These are phyloP conservation scores for Escovopsis sp. DNA, from an alignment of 2,329 filamentous ascomycete species.

Conservation along the genomic window DNA sequence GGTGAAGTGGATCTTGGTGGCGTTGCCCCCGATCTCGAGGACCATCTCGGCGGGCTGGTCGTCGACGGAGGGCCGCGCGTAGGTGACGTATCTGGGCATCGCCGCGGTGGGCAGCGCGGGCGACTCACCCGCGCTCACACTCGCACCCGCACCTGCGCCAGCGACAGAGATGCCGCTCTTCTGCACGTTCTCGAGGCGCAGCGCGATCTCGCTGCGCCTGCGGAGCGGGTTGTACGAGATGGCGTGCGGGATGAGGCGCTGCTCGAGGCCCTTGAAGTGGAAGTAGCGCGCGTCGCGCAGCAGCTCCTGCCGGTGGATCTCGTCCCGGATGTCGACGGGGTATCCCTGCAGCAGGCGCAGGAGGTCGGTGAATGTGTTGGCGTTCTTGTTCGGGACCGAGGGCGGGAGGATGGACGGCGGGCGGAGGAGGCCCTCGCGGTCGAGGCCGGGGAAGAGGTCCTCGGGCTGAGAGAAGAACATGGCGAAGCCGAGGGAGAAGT, in stretches of 20 bases:
- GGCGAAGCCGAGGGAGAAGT: constrained; percentile 81
- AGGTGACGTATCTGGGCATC: constrained; percentile 46
- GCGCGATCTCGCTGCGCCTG: constrained; percentile 55
- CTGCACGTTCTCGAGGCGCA: constrained; percentile 75
- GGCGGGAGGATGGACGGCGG: constrained; percentile 79
- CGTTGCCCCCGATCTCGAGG: constrained; percentile 60
- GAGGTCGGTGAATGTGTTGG: constrained; percentile 72
- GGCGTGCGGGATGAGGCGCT: constrained; percentile 63
- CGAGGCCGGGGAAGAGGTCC: constrained; percentile 74
- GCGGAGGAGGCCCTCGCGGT: constrained; percentile 62
- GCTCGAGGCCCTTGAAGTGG: constrained; percentile 81
- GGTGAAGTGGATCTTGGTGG: constrained; percentile 39
- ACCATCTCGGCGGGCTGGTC: constrained; percentile 57
- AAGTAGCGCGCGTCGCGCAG: constrained; percentile 84
- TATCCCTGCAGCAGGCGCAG: constrained; percentile 74
- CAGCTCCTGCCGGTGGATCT: constrained; percentile 61
- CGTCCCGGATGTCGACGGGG: constrained; percentile 58
- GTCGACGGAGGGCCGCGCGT: constrained; percentile 77
- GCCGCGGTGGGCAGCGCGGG: constrained; percentile 8
- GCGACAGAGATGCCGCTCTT: constrained; percentile 65
- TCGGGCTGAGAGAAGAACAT: constrained; percentile 70
- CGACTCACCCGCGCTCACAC: too few species aligned
- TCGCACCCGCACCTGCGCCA: too few species aligned
- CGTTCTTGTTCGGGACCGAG: constrained; percentile 62
- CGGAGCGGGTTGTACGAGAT: constrained; percentile 61